Evolutionary conservation across 163 green algal species (phyloP).

Genomic region (Chlamydomonas reinhardtii): DNA sequence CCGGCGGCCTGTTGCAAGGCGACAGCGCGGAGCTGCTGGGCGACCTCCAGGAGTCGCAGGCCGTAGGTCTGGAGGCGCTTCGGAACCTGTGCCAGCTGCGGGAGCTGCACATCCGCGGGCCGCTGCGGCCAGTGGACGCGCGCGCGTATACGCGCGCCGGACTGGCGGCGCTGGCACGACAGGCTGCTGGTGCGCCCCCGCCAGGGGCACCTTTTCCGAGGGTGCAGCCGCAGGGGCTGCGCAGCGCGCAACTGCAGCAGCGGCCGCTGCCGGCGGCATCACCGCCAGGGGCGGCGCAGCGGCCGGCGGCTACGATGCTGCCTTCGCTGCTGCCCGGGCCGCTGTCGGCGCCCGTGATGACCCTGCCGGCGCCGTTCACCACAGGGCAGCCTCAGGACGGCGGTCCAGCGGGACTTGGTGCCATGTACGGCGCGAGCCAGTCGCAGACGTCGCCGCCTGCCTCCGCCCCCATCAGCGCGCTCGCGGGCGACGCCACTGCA

Average conservation of each 20-base stretch:
- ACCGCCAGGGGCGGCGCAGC: background rate
- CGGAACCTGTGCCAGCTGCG: background rate
- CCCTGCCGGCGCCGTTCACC: too few species aligned
- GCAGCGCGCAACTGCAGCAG: background rate
- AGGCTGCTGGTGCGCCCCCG: background rate
- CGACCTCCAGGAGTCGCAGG: background rate
- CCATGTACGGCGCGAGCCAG: too few species aligned
- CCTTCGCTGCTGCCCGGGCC: too few species aligned
- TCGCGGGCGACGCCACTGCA: background rate
- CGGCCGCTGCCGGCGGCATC: background rate
- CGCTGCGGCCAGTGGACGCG: background rate
- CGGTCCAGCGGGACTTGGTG: too few species aligned
- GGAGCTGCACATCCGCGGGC: constrained; percentile 20
- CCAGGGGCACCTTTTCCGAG: too few species aligned
- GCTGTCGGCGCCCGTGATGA: too few species aligned
- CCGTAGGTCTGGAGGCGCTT: background rate
- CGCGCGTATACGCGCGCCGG: background rate
- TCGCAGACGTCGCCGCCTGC: too few species aligned
- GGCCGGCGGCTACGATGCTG: background rate
- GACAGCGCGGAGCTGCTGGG: background rate
- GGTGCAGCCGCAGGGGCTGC: background rate
- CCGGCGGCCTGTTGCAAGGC: background rate
- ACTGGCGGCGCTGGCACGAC: background rate
- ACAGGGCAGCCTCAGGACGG: too few species aligned
- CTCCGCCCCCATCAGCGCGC: too few species aligned